Conservation (phyloP, 768 basidiomycete genomes). For the Leccinum barrowsii region DNA sequence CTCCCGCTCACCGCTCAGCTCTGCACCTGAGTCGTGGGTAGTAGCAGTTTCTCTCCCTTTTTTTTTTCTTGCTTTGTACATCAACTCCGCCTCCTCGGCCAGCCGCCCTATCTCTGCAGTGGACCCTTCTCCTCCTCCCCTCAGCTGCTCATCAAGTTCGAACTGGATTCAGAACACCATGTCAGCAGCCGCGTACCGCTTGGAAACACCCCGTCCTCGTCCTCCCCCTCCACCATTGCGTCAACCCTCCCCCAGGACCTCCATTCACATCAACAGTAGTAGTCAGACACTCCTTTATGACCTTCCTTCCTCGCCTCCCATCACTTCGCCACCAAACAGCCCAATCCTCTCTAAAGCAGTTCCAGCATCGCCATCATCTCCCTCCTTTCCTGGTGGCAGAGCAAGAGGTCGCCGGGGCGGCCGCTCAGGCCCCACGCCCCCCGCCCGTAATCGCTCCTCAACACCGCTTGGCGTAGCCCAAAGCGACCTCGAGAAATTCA, state of each 20-base stretch:
- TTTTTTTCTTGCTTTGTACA: constrained; percentile 18
- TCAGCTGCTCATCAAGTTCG: constrained; percentile 20
- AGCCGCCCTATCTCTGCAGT: constrained; percentile 10
- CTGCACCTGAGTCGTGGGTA: constrained; percentile 4
- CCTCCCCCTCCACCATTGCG: constrained; percentile 57
- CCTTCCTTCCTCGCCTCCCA: constrained; percentile 56
- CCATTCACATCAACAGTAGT: constrained; percentile 40
- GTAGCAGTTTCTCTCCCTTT: constrained; percentile 3
- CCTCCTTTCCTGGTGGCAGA: constrained; percentile 47
- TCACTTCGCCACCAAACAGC: constrained; percentile 54
- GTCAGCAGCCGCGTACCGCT: constrained; percentile 60
- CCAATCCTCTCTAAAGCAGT: constrained; percentile 39
- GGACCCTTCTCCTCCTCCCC: neutral
- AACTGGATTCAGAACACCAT: constrained; percentile 41
- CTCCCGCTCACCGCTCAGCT: constrained; percentile 8
- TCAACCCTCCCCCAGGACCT: constrained; percentile 44
- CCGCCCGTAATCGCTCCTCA: constrained; percentile 57
- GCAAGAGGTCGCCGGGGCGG: constrained; percentile 48
- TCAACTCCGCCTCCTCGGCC: constrained; percentile 12
- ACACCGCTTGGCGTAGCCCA: constrained; percentile 65
- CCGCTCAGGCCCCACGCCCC: constrained; percentile 48
- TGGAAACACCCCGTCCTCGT: constrained; percentile 61
- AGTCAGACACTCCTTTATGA: constrained; percentile 72
- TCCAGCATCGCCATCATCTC: constrained; percentile 54
- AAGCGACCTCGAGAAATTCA: constrained; percentile 75